A percentile compares a stretch with the other conserved stretches of the same genome.
Evolutionary conservation across 2,329 filamentous ascomycete genomes (phyloP).

Genomic region (Amauroascus verrucosus): DNA sequence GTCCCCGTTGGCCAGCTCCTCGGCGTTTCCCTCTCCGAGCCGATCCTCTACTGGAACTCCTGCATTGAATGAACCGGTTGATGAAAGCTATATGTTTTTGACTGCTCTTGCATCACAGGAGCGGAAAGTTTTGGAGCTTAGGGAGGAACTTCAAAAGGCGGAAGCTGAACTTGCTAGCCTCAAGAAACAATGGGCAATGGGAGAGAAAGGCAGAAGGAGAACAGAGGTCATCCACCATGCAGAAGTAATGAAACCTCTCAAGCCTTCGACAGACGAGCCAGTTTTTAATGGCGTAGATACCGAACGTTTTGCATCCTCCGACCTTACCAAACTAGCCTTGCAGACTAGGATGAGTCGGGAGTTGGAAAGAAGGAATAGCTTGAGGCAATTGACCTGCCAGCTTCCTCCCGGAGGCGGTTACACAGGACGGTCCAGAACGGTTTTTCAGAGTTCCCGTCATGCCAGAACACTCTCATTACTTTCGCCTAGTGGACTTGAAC

Average conservation of each 20-base stretch:
- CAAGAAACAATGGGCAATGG: conserved; percentile 72
- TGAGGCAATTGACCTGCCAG: conserved; percentile 45
- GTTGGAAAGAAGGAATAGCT: conserved; percentile 60
- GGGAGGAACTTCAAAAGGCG: conserved; percentile 76
- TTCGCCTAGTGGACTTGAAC: conserved; percentile 44
- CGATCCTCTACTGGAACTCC: conserved; percentile 18
- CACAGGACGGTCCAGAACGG: conserved; percentile 41
- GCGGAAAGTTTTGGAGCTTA: conserved; percentile 76
- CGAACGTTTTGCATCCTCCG: conserved; percentile 19
- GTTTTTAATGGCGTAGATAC: conserved; percentile 13
- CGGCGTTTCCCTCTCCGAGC: conserved; percentile 25
- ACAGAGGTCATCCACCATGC: conserved; percentile 51
- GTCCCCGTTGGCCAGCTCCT: conserved; percentile 27
- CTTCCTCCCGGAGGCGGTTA: conserved; percentile 14
- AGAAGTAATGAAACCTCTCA: conserved; percentile 50
- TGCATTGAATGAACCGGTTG: conserved; percentile 27
- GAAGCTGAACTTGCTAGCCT: conserved; percentile 65
- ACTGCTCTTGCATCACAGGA: conserved; percentile 89
- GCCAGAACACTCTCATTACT: conserved; percentile 67
- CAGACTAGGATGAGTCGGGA: conserved; percentile 44
- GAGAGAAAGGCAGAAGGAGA: conserved; percentile 67
- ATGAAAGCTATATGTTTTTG: conserved; percentile 59
- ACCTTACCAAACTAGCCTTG: conserved; percentile 15
- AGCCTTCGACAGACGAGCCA: conserved; percentile 23
- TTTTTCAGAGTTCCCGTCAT: conserved; percentile 56